A percentile compares a stretch with the other conserved stretches of the same genome.
These are phyloP conservation scores for Penicillium herquei DNA, from an alignment of 495 filamentous ascomycete genomes.

Conservation along the genomic window DNA sequence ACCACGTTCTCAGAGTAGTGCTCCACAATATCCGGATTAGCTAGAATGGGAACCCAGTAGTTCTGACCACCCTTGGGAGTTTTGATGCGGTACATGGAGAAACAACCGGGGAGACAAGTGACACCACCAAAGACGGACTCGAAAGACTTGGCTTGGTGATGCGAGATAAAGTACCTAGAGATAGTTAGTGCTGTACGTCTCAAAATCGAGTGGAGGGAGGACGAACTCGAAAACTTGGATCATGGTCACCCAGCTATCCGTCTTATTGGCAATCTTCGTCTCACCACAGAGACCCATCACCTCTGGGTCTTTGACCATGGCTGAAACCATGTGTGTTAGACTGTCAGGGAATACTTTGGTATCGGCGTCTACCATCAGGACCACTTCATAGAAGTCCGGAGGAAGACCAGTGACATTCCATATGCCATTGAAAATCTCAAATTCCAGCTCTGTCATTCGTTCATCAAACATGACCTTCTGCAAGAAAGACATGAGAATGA, in stretches of 20 bases:
- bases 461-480: conserved; percentile 99
- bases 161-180: conserved; percentile 85
- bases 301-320: conserved; percentile 98
- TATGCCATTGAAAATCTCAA: conserved; percentile 98
- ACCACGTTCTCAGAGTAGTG: conserved; percentile 99
- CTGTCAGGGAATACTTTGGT: conserved; percentile 99
- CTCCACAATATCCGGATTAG: conserved; percentile 97
- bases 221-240: conserved; percentile 96
- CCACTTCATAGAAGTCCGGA: conserved; percentile 94
- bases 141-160: conserved; percentile 95
- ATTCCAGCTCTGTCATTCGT: conserved; percentile 99
- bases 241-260: conserved; percentile 89
- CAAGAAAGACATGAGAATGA: conserved; percentile 98
- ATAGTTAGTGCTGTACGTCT: background rate
- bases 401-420: conserved; percentile 98
- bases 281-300: conserved; percentile 99
- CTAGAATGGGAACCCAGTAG: conserved; percentile 98
- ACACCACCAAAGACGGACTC: conserved; percentile 99
- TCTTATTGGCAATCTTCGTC: conserved; percentile 99
- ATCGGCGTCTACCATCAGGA: conserved; percentile 99
- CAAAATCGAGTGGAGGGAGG: background rate
- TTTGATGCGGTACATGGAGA: conserved; percentile 99
- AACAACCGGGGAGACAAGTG: conserved; percentile 97
- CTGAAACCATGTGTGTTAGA: conserved; percentile 96
- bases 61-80: conserved; percentile 97